phyloP scores from a whole-genome alignment of 306 rosid species.

The Dalbergia oliveri region DNA sequence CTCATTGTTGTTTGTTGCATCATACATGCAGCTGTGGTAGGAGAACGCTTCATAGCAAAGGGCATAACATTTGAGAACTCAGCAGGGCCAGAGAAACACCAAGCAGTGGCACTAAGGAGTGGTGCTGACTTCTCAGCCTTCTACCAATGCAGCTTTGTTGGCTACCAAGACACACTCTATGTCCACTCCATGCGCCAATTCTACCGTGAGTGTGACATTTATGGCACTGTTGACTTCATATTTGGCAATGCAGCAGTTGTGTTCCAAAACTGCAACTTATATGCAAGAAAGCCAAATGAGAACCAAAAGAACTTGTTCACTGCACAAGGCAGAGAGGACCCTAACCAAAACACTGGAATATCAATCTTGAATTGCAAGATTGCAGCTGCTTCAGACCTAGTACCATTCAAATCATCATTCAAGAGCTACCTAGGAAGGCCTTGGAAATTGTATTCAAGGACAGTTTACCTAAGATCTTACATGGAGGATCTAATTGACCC shows the following conservation, averaged over 20 bases:
- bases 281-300: slow-evolving; percentile 70
- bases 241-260: slow-evolving; percentile 86
- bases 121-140: slow-evolving; percentile 78
- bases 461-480: slow-evolving; percentile 59
- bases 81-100: slow-evolving; percentile 91
- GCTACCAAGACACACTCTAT: slow-evolving; percentile 92
- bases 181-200: slow-evolving; percentile 85
- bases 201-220: slow-evolving; percentile 83
- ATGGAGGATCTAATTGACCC: slow-evolving; percentile 74
- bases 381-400: slow-evolving; percentile 69
- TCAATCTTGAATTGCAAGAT: slow-evolving; percentile 70
- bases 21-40: slow-evolving; percentile 68
- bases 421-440: slow-evolving; percentile 75
- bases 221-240: slow-evolving; percentile 86
- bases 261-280: slow-evolving; percentile 76
- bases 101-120: slow-evolving; percentile 82
- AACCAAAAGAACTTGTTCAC: slow-evolving; percentile 82
- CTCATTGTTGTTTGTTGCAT: not conserved
- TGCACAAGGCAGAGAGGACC: slow-evolving; percentile 87
- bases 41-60: slow-evolving; percentile 76
- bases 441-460: slow-evolving; percentile 79
- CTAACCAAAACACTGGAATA: slow-evolving; percentile 87
- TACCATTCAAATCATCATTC: slow-evolving; percentile 59
- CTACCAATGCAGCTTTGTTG: slow-evolving; percentile 81
- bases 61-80: slow-evolving; percentile 82